A percentile compares a stretch with the other conserved stretches of the same genome.
Evolutionary conservation across 108 stramenopile genomes (phyloP).

Genomic region (Nitzschia sp.): DNA sequence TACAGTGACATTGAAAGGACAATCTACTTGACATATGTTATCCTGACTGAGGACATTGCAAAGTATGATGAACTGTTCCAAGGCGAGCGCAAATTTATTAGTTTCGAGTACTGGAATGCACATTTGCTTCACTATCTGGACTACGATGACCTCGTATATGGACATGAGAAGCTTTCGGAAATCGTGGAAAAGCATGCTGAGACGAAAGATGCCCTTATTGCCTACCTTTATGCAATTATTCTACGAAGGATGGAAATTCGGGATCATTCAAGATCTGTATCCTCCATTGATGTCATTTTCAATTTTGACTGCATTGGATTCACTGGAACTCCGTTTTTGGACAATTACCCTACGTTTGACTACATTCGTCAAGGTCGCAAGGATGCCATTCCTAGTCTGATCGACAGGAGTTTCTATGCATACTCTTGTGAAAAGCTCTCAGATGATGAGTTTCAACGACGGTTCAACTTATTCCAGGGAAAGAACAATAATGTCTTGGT

Average conservation of each 20-base stretch:
- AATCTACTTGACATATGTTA: constrained; percentile 35
- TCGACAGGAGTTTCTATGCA: constrained; percentile 35
- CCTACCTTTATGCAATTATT: constrained; percentile 31
- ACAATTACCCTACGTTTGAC: constrained; percentile 37
- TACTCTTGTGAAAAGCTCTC: constrained; percentile 23
- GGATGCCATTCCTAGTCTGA: constrained; percentile 34
- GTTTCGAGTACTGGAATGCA: constrained; percentile 36
- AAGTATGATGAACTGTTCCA: constrained; percentile 36
- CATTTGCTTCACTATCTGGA: constrained; percentile 31
- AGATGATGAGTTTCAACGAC: constrained; percentile 20
- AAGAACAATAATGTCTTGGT: constrained; percentile 30
- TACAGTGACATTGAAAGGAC: constrained; percentile 38
- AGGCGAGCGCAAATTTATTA: constrained; percentile 36
- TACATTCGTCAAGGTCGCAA: constrained; percentile 30
- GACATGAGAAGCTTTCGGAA: constrained; percentile 36
- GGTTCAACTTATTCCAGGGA: constrained; percentile 32
- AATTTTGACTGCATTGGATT: constrained; percentile 43
- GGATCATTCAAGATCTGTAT: constrained; percentile 26
- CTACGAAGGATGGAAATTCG: constrained; percentile 38
- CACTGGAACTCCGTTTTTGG: constrained; percentile 38
- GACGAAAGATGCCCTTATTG: constrained; percentile 25
- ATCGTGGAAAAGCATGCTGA: constrained; percentile 34
- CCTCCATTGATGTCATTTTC: constrained; percentile 38
- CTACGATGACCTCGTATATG: constrained; percentile 38
- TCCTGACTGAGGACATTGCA: constrained; percentile 32